Percentiles rank a stretch among this genome's conserved stretches.
Conservation (phyloP, 176 grass and related monocot genomes). For the Oropetium thomaeum region DNA sequence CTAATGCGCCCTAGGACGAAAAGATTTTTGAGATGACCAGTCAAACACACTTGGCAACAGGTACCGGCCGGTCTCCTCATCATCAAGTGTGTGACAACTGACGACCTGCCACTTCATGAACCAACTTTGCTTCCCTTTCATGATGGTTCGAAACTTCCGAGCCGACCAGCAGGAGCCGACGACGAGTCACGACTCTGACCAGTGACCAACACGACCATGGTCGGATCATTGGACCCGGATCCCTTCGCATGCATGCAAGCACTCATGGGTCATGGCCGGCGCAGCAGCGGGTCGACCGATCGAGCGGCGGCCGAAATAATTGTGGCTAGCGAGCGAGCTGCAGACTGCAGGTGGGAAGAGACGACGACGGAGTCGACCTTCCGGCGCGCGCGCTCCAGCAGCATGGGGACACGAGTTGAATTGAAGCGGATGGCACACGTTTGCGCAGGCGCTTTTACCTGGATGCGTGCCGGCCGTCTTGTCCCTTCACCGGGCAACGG, state of each 20-base stretch:
- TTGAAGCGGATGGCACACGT: not conserved
- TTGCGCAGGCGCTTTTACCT: constrained; percentile 10
- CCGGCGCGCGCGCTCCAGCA: no score
- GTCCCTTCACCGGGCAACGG: constrained; percentile 33
- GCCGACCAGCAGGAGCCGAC: not conserved
- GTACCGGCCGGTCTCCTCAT: no score
- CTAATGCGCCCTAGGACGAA: not conserved
- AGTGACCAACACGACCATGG: not conserved
- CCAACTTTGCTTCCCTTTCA: not conserved
- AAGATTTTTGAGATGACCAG: not conserved
- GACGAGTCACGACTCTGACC: no score
- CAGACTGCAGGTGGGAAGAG: no score
- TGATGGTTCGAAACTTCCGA: not conserved
- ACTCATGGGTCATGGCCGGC: not conserved
- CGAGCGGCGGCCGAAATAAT: not conserved
- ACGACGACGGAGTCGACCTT: no score
- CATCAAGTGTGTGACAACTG: no score
- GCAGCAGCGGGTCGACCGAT: no score
- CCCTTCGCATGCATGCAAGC: not conserved
- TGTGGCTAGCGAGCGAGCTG: constrained; percentile 2
- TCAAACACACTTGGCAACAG: constrained; percentile 18
- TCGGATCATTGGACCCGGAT: no score
- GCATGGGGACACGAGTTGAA: not conserved
- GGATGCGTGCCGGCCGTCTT: not conserved
- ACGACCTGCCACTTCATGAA: constrained; percentile 24